Evolutionary conservation across 257 asterid genomes (phyloP), one percentile per base, ranked within the genome.

Genomic region (Jacaranda mimosifolia): DNA sequence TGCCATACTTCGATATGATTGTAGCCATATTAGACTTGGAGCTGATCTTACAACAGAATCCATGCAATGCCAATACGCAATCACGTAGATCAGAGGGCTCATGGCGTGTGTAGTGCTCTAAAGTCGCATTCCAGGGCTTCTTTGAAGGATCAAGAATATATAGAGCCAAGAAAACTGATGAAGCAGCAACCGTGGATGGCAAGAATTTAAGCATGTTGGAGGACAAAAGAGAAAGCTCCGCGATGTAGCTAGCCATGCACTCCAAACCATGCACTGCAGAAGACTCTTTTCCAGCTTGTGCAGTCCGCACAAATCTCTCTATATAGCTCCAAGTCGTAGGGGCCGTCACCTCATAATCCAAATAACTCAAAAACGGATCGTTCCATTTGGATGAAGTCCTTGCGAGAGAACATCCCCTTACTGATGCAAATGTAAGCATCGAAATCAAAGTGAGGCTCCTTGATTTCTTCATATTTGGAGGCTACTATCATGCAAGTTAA

Each of bases 181-280:
- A 89, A 60, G 91, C 91, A 49, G 90, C 91, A 38, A 87, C 13
- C 45, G 85, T 43, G 17, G 91, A 89, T 15, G 94, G 91, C 10
- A 83, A 53, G 63, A 81, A 85, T 56, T 62, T n/a, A n/a, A 87
- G 91, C 87, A 89, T 81, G 26, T 43, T 72, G 83, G 85, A 85
- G 62, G 83, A 88, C 3, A 82, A 67, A 45, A 89, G 89, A 21
- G 90, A 81, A 26, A 89, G 89, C 83, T 87, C 94, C 5, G 87
- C 91, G 1, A 89, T 36, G 78, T 85, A 89, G 81, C 75, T 82
- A 9, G 87, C 86, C 83, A 87, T 68, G 87, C 84, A 84, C 71
- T 85, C 91, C 79, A 89, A 80, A 62, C 86, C 83, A 87, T 68
- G 87, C 83, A 84, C 74, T 85, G 90, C 79, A 89, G 79, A 45